These are phyloP conservation scores for Lodderomyces parapsilosis DNA, from an alignment of 1,139 yeast species.

Conservation along the genomic window DNA sequence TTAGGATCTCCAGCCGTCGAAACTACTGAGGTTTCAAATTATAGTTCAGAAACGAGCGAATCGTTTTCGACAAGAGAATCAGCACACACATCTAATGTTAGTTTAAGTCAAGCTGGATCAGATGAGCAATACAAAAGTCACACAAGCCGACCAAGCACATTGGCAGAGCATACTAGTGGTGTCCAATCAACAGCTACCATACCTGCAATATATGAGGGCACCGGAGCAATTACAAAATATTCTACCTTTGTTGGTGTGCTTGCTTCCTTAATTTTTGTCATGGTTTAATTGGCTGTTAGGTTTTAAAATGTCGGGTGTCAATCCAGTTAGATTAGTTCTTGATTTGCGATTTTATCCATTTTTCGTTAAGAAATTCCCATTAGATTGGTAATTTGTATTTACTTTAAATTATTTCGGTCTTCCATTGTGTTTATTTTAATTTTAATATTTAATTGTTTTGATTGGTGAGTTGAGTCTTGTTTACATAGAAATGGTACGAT, in stretches of 20 bases:
- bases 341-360: too few relatives aligned
- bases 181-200: neutral
- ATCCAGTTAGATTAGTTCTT: too few relatives aligned
- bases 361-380: too few relatives aligned
- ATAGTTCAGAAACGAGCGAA: neutral
- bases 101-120: neutral
- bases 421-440: too few relatives aligned
- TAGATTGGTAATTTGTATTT: too few relatives aligned
- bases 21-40: neutral
- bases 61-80: neutral
- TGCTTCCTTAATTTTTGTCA: neutral
- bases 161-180: neutral
- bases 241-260: neutral
- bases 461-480: too few relatives aligned
- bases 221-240: neutral
- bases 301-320: neutral
- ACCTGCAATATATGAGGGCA: conserved; percentile 3
- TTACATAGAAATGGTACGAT: too few relatives aligned
- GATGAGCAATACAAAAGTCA: neutral
- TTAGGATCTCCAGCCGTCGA: too few relatives aligned
- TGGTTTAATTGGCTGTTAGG: neutral
- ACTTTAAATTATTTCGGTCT: too few relatives aligned
- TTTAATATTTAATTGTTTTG: too few relatives aligned
- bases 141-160: neutral
- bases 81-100: neutral